Base-by-base conservation (phyloP, 192 early-diverging fungal species). In the Backusella tuberculispora region DNA sequence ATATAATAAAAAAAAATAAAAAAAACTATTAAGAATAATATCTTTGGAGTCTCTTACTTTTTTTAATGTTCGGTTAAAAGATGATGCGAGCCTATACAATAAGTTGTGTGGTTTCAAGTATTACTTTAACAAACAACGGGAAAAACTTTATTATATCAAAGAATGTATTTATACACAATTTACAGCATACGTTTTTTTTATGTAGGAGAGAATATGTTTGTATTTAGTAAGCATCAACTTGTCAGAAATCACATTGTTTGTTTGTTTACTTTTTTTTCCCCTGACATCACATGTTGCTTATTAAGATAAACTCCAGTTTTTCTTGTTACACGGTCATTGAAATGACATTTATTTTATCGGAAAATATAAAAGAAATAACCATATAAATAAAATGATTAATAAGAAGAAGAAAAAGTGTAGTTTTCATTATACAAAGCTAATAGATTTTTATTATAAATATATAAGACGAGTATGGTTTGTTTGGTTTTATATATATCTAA, bases 181-280 rank as follows among this genome's bases (percentile, higher is more conserved):
- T 2, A 60, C 26, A 60, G 24, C 53, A 60, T 60, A 60, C 53
- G 53, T 21, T 53, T 3, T 26, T 26, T 56, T 60, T 50, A 19
- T 50, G 5, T 34, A 34, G 2, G 29, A 34, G 29, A 34, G 29
- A 34, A 34, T 26, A 12, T 60, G 53, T 26, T 56, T 56, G 12
- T 60, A 24, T 26, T 14, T 26, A 19, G 21, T 12, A 60, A 60
- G 26, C 21, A 60, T 60, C 24, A 26, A 60, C 21, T 60, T 60
- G 53, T 60, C 53, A 60, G 21, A 53, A 19, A 53, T 53, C n/a
- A 53, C 50, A 53, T 53, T 53, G 21, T 53, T 53, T 60, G 53
- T 60, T 60, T 34, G 29, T 34, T 2, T 34, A 34, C 29, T 34
- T 34, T 34, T 34, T 34, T 34, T 34, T 60, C 26, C 21, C 50